Evolutionary conservation across 106 monocot species (phyloP).

Genomic region (Acanthochlamys bracteata): DNA sequence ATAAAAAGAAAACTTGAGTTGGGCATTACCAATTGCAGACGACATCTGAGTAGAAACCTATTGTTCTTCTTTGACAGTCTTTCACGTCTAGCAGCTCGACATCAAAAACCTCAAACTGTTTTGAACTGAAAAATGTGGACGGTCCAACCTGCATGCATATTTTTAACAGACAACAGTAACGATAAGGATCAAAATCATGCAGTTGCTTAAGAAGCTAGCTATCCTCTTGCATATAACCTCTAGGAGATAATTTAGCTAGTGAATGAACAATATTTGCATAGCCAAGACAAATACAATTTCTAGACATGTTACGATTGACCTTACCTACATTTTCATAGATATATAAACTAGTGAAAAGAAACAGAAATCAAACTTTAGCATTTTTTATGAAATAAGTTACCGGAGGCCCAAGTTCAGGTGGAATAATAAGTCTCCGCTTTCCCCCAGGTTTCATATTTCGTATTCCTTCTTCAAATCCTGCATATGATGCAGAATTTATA

Average conservation of each 20-base stretch:
- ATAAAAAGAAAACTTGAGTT: too few species aligned
- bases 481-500: background rate
- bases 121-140: slow-evolving; percentile 92
- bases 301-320: too few species aligned
- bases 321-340: background rate
- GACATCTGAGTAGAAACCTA: slow-evolving; percentile 90
- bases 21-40: slow-evolving; percentile 54
- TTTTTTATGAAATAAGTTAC: too few species aligned
- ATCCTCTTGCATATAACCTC: too few species aligned
- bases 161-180: background rate
- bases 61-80: slow-evolving; percentile 80
- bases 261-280: too few species aligned
- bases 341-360: background rate
- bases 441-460: slow-evolving; percentile 92
- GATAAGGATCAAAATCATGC: background rate
- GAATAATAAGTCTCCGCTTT: slow-evolving; percentile 89
- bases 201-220: too few species aligned
- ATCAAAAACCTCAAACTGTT: slow-evolving; percentile 94
- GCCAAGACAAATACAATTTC: too few species aligned
- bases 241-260: too few species aligned
- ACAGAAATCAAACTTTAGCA: slow-evolving; percentile 13
- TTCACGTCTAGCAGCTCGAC: slow-evolving; percentile 66
- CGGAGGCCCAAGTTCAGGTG: slow-evolving; percentile 97
- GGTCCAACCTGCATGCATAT: slow-evolving; percentile 65
- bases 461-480: slow-evolving; percentile 98